Base-by-base conservation (phyloP, 352 stramenopile genomes). In the Pythium phragmiticola region DNA sequence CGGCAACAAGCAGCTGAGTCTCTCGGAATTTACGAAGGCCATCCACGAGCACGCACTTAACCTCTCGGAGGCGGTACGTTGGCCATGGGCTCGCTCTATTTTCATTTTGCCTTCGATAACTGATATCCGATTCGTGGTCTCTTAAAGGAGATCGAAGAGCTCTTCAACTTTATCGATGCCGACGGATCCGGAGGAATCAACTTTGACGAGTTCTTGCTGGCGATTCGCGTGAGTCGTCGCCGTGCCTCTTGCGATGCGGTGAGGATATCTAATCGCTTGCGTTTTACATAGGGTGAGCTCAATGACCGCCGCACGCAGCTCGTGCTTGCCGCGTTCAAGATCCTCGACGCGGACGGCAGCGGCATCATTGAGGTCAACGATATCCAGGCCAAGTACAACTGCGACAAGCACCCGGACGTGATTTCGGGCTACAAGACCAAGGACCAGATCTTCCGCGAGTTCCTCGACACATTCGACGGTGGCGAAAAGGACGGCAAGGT, bases 401-500 rank as follows among this genome's bases (percentile, higher is more conserved):
- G 85, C 1, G 80, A 81, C 45, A 63, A 93, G 68, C 89, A 98
- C 67, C 91, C 91, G 4, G 87, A 90, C 14, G 90, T 98, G 28
- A 65, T 96, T 23, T 65, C 78, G 41, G 83, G 88, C 28, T 70
- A 72, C 46, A 87, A 88, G 67, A 92, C 80, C 5, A 73, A 76
- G 62, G 77, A 93, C 53, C 67, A 94, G 16, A 75, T 94, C 33
- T 72, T 96, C 17, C 68, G 78, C 11, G 88, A 96, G 47, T 95
- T 96, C 60, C 59, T 96, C 6, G 85, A 95, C 62, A 92, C 80
- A 19, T 95, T 95, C 49, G 88, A 96, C 60, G 82, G 83, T n/a
- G 79, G 78, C n/a, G 78, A 93, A 59, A 92, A 91, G 70, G 85
- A 95, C 50, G 85, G 84, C 57, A 90, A 91, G 70, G 88, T 98